Base-by-base conservation (phyloP, 129 eudicot genomes). In the Heracleum sosnowskyi region DNA sequence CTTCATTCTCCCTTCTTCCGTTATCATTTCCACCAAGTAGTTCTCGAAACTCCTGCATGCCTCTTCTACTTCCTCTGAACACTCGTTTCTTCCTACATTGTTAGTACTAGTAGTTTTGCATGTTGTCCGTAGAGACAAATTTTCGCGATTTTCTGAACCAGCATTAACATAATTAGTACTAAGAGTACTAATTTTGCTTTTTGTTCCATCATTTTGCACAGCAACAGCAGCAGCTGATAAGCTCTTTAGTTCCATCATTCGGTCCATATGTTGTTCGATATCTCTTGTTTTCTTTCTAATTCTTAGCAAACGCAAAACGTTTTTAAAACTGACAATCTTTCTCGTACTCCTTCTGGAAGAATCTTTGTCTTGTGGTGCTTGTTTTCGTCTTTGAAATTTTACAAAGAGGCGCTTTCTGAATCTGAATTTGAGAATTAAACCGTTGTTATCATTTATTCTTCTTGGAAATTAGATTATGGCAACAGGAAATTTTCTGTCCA, bases 31-130 rank as follows among this genome's bases (percentile, higher is more conserved):
- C 76, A 85, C 77, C 88, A 93, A 82, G 83, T 93, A 85, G 29
- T 81, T 89, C 90, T 93, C 97, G 49, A 93, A 93, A 26, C 87
- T 87, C 68, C 80, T 68, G 83, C 97, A 93, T 40, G 89, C 90
- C 4, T 89, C 88, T 71, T 82, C 90, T 2, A 79, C 91, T 0
- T 82, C 89, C 24, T 46, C 79, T 66, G 18, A 76, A 39, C 75
- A 51, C 35, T 5, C 78, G 12, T 72, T 76, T 70, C 51, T 77
- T 29, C 82, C 69, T 75, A 76, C 69, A 71, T 3, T 26, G 11
- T 28, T 4, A 79, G 76, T 10, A 73, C 86, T 86, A 15, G 90
- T 92, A 2, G 95, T 91, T 9, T 91, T 91, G 33, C 84, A 76
- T 11, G 92, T 90, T 0, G 95, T 87, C 0, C 92, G 82, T 53